Evolutionary conservation across 371 early-diverging fungal genomes (phyloP), one percentile per base, ranked within the genome.

Genomic region (Mucor velutinosus): DNA sequence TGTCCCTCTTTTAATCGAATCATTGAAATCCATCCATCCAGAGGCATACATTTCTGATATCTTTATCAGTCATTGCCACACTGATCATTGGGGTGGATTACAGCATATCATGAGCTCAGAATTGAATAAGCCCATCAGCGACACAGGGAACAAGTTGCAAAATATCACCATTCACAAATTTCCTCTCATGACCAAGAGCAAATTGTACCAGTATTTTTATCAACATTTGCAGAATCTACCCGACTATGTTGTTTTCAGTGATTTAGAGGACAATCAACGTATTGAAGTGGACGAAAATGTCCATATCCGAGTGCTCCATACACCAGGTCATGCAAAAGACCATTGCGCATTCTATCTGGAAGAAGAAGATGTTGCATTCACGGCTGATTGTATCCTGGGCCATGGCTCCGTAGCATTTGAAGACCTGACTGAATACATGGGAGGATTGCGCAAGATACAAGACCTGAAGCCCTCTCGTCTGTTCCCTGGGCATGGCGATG

Each of bases 11-110:
- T 76, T 93, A 17, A 67, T 70, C 25, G 60, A 72, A 0, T 75
- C 86, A 14, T 75, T 94, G 4, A 66, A 70, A 23, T 70, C 35
- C 1, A 66, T 73, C 2, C 57, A 68, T 5, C 70, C 72, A 15
- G 73, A 73, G 6, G 64, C 72, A 4, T 75, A 75, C 7, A 88
- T 95, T 10, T 84, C 87, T 58, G 78, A 83, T 57, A 88, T 95
- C 56, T 62, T 94, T n/a, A 77, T 93, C 43, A 90, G 93, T 6
- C 95, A 95, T 75, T 88, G 89, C 75, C 95, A 95, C 67, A 71
- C 64, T 12, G 96, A 95, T 73, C 95, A 95, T 62, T 85, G 89
- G 60, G 92, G 90, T n/a, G 95, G 96, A 0, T 65, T 89, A 3
- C 58, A 64, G 10, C 69, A 73, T n/a, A 76, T 88, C 32, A 47